Evolutionary conservation across 2,329 filamentous ascomycete species (phyloP), one percentile per base, ranked within the genome.

Genomic region (Colletotrichum shisoi): DNA sequence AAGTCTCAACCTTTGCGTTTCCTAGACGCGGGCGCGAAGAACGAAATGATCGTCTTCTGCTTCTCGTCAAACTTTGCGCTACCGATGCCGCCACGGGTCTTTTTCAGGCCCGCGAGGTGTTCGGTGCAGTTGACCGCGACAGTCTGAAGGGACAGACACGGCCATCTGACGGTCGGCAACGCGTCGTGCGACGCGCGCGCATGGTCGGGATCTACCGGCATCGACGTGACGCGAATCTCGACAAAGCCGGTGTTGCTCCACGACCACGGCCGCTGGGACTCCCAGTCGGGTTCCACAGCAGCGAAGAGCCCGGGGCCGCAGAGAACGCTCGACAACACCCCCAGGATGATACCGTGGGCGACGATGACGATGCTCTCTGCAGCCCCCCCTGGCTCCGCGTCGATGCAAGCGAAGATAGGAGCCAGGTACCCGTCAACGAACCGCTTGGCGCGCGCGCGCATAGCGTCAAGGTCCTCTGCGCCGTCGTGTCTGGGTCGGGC

Each of bases 341-440:
- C 87, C 2, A 97, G 84, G 46, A 96, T 87, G 68, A 96, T 89
- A 17, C 94, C 93, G 73, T 97, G 94, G 2, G 93, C 90, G 3
- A 96, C 90, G 15, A 96, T 79, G 1, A 87, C 89, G 13, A 93
- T 79, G 31, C 66, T 70, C 19, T 70, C 57, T 13, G 48, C 19
- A 1, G 27, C 31, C 1, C 48, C 46, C 11, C 49, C 62, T 0
- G 70, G 57, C 2, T 70, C 67, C 0, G 75, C 70, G 12, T 76
- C 70, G 12, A 80, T 70, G 44, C 65, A 65, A 11, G 65, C 65
- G 42, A 68, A 56, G 17, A 90, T 66, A 4, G 89, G 89, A 5
- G 85, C 71, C 0, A 97, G 78, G 72, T 90, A 81, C 9, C 81
- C 76, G 63, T 89, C 81, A 24, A 97, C 77, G 71, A 97, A 97